These are phyloP conservation scores for Tolypocladium capitatum DNA, from an alignment of 2,329 filamentous ascomycete species.

Conservation along the genomic window DNA sequence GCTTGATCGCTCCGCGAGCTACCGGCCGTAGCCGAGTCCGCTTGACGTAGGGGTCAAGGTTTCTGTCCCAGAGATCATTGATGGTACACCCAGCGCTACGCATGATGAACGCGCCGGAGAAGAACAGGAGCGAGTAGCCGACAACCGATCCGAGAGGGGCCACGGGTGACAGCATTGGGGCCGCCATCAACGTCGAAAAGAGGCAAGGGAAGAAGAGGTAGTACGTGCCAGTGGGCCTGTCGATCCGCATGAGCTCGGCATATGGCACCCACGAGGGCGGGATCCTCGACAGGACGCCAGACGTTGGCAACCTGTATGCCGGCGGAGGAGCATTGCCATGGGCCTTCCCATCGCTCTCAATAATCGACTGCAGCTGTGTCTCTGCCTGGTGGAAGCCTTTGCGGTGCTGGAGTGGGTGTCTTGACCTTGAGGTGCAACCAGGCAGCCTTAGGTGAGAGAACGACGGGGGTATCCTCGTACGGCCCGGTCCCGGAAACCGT, in stretches of 20 bases:
- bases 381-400: constrained; percentile 13
- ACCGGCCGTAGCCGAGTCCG: constrained; percentile 70
- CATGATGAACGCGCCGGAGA: constrained; percentile 69
- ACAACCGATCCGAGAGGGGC: constrained; percentile 46
- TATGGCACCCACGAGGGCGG: constrained; percentile 64
- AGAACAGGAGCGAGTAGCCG: constrained; percentile 56
- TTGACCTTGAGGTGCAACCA: background rate
- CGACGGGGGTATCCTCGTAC: background rate
- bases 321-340: constrained; percentile 1
- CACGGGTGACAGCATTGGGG: constrained; percentile 51
- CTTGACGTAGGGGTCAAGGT: constrained; percentile 68
- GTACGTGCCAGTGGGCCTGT: constrained; percentile 71
- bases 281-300: constrained; percentile 56
- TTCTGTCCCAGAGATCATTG: constrained; percentile 83
- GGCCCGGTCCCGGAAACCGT: background rate
- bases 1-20: constrained; percentile 63
- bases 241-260: constrained; percentile 66
- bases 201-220: constrained; percentile 79
- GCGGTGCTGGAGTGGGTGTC: constrained; percentile 4
- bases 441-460: background rate
- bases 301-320: constrained; percentile 55
- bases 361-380: constrained; percentile 6
- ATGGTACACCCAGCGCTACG: constrained; percentile 78
- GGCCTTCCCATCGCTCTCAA: background rate
- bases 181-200: constrained; percentile 72